phyloP scores from a whole-genome alignment of 352 stramenopile genomes.

The Phytophthora macrochlamydospora region DNA sequence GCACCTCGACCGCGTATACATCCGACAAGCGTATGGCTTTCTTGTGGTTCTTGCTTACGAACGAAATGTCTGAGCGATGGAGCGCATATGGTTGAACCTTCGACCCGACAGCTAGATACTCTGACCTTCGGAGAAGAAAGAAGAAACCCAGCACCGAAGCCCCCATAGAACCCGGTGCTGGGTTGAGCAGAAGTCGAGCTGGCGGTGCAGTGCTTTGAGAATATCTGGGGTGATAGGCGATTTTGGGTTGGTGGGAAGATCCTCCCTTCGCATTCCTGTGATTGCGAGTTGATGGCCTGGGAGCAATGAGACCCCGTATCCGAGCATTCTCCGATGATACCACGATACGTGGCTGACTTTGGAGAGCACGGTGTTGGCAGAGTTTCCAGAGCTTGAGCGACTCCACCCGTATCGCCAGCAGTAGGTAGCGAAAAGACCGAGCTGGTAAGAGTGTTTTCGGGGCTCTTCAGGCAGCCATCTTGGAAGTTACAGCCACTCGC shows the following conservation, averaged over 20 bases:
- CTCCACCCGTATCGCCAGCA: conserved; percentile 17
- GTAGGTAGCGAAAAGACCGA: conserved; percentile 10
- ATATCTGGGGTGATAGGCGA: conserved; percentile 14
- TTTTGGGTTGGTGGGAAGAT: conserved; percentile 8
- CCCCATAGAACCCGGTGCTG: conserved; percentile 35
- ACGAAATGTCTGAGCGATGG: neutral
- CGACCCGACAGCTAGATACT: conserved; percentile 17
- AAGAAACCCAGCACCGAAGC: conserved; percentile 33
- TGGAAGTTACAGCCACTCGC: neutral
- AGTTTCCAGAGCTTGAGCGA: conserved; percentile 8
- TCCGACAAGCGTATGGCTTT: neutral
- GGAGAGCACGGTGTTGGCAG: conserved; percentile 26
- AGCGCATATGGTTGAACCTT: conserved; percentile 6
- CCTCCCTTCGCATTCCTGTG: conserved; percentile 30
- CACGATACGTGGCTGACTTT: conserved; percentile 27
- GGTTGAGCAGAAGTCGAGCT: conserved; percentile 10
- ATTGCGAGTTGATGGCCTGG: conserved; percentile 30
- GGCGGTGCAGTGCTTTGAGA: conserved; percentile 9
- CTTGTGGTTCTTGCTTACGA: neutral
- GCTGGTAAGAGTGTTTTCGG: conserved; percentile 11
- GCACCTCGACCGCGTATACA: neutral
- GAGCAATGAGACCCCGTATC: conserved; percentile 23
- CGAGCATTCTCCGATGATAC: conserved; percentile 11
- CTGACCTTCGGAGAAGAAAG: conserved; percentile 17
- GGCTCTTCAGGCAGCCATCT: conserved; percentile 1